Percentiles rank a stretch among this genome's conserved stretches.
phyloP scores from a whole-genome alignment of 495 filamentous ascomycete genomes.

The Amniculicola lignicola region DNA sequence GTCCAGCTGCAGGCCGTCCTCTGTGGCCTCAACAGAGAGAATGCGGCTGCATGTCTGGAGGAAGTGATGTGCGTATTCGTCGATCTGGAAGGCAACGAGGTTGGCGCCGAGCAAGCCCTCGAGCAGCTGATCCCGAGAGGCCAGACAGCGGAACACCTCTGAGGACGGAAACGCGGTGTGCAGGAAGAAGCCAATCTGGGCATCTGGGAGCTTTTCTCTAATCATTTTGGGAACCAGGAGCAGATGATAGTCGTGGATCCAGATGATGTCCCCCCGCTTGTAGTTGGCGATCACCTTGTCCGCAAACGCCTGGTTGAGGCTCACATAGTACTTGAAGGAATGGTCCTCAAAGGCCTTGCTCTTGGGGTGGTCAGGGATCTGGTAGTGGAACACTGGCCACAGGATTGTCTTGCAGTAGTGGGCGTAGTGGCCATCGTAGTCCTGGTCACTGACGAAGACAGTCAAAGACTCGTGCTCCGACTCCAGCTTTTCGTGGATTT shows the following conservation, averaged over 20 bases:
- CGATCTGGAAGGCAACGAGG: slow-evolving; percentile 85
- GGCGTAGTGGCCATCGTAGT: slow-evolving; percentile 87
- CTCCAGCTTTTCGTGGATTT: slow-evolving; percentile 74
- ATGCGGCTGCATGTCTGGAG: slow-evolving; percentile 89
- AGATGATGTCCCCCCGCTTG: slow-evolving; percentile 86
- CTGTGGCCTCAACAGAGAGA: slow-evolving; percentile 79
- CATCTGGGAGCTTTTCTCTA: slow-evolving; percentile 77
- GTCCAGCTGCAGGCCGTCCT: slow-evolving; percentile 83
- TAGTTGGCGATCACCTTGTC: slow-evolving; percentile 84
- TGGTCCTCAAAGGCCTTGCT: slow-evolving; percentile 97
- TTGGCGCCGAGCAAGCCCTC: slow-evolving; percentile 90
- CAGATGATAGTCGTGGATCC: slow-evolving; percentile 93
- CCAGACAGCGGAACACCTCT: slow-evolving; percentile 87
- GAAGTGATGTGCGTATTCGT: slow-evolving; percentile 90
- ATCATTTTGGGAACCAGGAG: slow-evolving; percentile 90
- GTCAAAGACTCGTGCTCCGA: slow-evolving; percentile 75
- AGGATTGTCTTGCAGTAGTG: slow-evolving; percentile 76
- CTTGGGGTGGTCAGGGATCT: slow-evolving; percentile 93
- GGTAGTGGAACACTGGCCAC: slow-evolving; percentile 80
- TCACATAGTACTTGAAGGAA: slow-evolving; percentile 90
- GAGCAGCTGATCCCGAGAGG: slow-evolving; percentile 76
- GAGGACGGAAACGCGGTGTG: slow-evolving; percentile 94
- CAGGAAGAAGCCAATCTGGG: slow-evolving; percentile 91
- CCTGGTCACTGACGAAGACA: slow-evolving; percentile 80
- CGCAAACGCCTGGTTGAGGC: slow-evolving; percentile 84